A percentile compares a stretch with the other conserved stretches of the same genome.
Evolutionary conservation across 805 yeast genomes (phyloP).

Genomic region (Yamadazyma scolyti): DNA sequence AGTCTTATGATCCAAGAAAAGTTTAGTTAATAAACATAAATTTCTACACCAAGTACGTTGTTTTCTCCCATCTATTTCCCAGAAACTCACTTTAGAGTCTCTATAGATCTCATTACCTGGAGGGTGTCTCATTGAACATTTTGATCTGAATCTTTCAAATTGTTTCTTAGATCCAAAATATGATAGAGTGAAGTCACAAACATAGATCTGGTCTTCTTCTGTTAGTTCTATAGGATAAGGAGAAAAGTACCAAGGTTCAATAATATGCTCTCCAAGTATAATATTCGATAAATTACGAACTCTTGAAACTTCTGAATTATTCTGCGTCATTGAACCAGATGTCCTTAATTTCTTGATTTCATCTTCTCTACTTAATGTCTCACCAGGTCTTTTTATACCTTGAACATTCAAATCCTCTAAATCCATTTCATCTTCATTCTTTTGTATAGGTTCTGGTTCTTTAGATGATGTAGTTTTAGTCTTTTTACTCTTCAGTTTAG

Average conservation of each 20-base stretch:
- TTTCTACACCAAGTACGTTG: conserved; percentile 98
- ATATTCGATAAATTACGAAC: conserved; percentile 79
- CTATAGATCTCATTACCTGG: conserved; percentile 98
- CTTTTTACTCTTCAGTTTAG: conserved; percentile 25
- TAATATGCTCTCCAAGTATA: conserved; percentile 83
- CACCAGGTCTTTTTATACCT: conserved; percentile 63
- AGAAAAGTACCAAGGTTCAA: conserved; percentile 98
- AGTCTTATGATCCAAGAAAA: conserved; percentile 93
- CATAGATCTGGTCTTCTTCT: conserved; percentile 84
- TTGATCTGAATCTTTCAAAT: conserved; percentile 85
- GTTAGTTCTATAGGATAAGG: conserved; percentile 96
- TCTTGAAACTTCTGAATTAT: conserved; percentile 78
- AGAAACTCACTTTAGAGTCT: conserved; percentile 88
- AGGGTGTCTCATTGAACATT: conserved; percentile 89
- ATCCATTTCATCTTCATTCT: conserved; percentile 69
- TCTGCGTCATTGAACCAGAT: conserved; percentile 96
- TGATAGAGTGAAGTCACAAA: conserved; percentile 86
- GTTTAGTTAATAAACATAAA: conserved; percentile 81
- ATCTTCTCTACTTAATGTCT: conserved; percentile 79
- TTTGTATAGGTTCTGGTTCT: conserved; percentile 24
- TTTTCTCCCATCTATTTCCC: conserved; percentile 95
- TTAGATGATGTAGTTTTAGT: conserved; percentile 17
- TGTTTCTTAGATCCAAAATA: conserved; percentile 88
- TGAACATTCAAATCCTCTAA: conserved; percentile 82
- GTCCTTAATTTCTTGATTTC: conserved; percentile 90